Base-by-base conservation (phyloP, 106 monocot genomes). In the Allium sativum region DNA sequence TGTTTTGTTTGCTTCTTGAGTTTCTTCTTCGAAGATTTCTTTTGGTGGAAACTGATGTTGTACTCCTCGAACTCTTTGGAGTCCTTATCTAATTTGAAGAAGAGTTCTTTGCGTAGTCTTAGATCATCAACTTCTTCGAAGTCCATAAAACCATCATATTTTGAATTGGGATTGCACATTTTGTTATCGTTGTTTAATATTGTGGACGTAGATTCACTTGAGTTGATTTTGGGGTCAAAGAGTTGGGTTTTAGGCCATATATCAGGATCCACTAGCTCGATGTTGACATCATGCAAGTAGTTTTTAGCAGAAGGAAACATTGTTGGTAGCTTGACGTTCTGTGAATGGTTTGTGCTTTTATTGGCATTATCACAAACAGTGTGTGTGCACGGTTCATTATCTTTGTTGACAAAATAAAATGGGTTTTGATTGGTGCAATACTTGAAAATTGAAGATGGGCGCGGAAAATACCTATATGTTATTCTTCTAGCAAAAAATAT, bases 41-140 rank as follows among this genome's bases (percentile, higher is more conserved):
- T 87, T 18, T 44, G 67, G 52, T 79, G 70, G 61, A 83, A 87
- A 13, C 46, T 44, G 42, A 92, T 8, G 12, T 62, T 76, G 48
- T 73, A 68, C 79, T 92, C 86, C 44, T 92, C 91, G 42, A 67
- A 78, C 55, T 92, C 91, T 71, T 68, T 86, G n/a, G 86, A 92
- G 17, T 65, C 67, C 53, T 62, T 76, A 46, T 92, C 91, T 61
- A 92, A 52, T 62, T 92, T 92, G 72, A 86, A 92, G 68, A 83
- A 80, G 12, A 92, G 61, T 65, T 78, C 78, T 66, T 76, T 78
- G 13, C 65, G 77, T 43, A 83, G 10, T 72, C 83, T 77, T 57
- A 92, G 44, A 15, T 86, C 83, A 41, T 92, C 86, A 45, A 92
- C 82, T 67, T 76, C 80, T 52, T 92, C 81, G 9, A 81, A 74